Conservation (phyloP, 192 early-diverging fungal genomes). For the Coemansia sp. region DNA sequence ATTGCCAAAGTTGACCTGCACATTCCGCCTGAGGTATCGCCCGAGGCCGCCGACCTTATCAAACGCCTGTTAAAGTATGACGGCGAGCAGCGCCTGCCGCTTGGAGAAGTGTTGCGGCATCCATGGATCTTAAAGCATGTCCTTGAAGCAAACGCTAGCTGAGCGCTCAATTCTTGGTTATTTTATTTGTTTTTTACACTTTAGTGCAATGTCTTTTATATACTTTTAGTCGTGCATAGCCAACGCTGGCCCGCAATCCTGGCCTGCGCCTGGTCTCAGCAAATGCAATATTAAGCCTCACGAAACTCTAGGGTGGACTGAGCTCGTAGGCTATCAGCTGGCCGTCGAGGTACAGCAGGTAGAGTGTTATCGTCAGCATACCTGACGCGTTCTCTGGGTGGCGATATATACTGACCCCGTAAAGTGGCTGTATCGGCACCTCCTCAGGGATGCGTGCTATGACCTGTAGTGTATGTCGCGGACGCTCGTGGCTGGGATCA, state of each 20-base stretch:
- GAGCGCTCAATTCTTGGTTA: background rate
- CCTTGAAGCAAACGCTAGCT: constrained; percentile 1
- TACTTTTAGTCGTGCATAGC: background rate
- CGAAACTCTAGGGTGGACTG: background rate
- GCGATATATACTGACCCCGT: constrained; percentile 30
- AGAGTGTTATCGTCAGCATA: constrained; percentile 11
- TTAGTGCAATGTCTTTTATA: background rate
- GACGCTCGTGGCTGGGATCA: background rate
- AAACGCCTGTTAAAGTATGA: constrained; percentile 69
- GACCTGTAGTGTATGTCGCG: constrained; percentile 12
- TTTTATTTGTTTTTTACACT: background rate
- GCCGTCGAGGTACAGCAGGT: constrained; percentile 29
- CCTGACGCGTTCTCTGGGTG: constrained; percentile 14
- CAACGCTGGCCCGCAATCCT: background rate
- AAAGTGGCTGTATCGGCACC: constrained; percentile 19
- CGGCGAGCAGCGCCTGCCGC: constrained; percentile 66
- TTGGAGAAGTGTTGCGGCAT: constrained; percentile 76
- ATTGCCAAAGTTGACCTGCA: constrained; percentile 84
- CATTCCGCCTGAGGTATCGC: constrained; percentile 76
- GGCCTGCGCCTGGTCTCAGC: background rate
- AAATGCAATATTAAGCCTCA: background rate
- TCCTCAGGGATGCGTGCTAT: constrained; percentile 20
- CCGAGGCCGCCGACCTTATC: constrained; percentile 85
- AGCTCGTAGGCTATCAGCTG: constrained; percentile 32
- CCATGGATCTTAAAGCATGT: constrained; percentile 65